A percentile compares a stretch with the other conserved stretches of the same genome.
phyloP scores from a whole-genome alignment of 1,284 basidiomycete genomes.

The Anthracocystis panici-leucophaei region DNA sequence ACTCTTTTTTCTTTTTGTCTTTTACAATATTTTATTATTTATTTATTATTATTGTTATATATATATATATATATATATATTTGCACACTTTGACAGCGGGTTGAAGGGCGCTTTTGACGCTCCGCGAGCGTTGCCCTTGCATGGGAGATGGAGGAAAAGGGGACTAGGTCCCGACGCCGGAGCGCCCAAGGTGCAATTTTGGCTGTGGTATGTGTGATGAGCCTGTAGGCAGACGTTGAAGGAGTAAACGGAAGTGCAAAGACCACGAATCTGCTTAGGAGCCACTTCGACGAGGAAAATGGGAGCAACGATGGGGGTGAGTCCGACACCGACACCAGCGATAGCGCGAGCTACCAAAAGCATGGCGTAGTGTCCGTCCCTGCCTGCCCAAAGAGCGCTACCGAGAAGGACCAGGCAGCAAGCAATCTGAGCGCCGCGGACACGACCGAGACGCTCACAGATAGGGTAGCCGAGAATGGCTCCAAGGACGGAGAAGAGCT shows the following conservation, averaged over 20 bases:
- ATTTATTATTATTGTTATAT: too few relatives aligned
- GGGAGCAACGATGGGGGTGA: conserved; percentile 41
- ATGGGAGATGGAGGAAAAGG: too few relatives aligned
- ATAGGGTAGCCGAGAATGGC: conserved; percentile 47
- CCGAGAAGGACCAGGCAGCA: conserved; percentile 42
- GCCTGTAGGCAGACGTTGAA: conserved; percentile 43
- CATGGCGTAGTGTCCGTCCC: conserved; percentile 36
- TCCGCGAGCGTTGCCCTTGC: too few relatives aligned
- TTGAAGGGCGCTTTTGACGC: too few relatives aligned
- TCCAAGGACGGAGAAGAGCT: conserved; percentile 48
- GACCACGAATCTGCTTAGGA: conserved; percentile 46
- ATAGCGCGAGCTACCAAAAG: conserved; percentile 38
- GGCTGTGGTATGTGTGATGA: too few relatives aligned
- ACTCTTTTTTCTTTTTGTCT: too few relatives aligned
- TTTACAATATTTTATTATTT: too few relatives aligned
- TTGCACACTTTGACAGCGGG: too few relatives aligned
- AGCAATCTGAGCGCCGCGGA: conserved; percentile 39
- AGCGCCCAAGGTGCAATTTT: too few relatives aligned
- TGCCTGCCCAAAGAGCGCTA: conserved; percentile 35
- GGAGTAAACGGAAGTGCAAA: conserved; percentile 52
- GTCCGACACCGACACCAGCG: conserved; percentile 38
- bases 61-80: too few relatives aligned
- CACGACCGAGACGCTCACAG: conserved; percentile 39
- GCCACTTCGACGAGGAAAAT: conserved; percentile 49
- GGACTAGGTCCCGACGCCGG: too few relatives aligned